Evolutionary conservation across 495 filamentous ascomycete genomes (phyloP).

Genomic region (Xylaria grammica): DNA sequence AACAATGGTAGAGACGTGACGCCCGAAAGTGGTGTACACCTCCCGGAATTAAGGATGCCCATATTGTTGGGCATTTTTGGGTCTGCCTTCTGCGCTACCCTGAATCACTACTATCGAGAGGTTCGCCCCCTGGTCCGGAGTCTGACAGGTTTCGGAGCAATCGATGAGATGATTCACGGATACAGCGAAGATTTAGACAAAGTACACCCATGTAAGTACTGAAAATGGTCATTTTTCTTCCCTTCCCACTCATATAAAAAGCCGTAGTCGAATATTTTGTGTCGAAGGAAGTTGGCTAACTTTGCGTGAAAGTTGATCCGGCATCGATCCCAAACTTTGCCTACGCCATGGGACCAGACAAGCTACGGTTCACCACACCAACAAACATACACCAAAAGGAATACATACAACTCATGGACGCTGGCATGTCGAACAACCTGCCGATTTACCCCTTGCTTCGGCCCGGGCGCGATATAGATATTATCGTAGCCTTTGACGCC

Average conservation of each 20-base stretch:
- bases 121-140: conserved; percentile 77
- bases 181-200: conserved; percentile 82
- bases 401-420: conserved; percentile 90
- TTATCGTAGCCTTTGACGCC: conserved; percentile 89
- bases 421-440: conserved; percentile 97
- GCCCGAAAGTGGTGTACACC: conserved; percentile 56
- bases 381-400: conserved; percentile 70
- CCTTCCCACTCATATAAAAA: neutral
- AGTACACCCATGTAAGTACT: conserved; percentile 68
- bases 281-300: neutral
- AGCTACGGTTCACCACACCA: conserved; percentile 74
- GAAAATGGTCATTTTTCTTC: neutral
- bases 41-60: conserved; percentile 83
- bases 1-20: conserved; percentile 69
- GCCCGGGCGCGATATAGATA: conserved; percentile 83
- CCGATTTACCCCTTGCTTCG: conserved; percentile 93
- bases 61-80: conserved; percentile 92
- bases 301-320: conserved; percentile 64
- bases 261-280: neutral
- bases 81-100: conserved; percentile 91
- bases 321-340: conserved; percentile 87
- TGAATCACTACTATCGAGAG: conserved; percentile 95
- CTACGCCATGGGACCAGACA: conserved; percentile 71
- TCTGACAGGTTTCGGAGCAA: conserved; percentile 71
- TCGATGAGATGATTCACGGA: conserved; percentile 88